Base-by-base conservation (phyloP, 495 filamentous ascomycete species). In the Astrocystis sublimbata region DNA sequence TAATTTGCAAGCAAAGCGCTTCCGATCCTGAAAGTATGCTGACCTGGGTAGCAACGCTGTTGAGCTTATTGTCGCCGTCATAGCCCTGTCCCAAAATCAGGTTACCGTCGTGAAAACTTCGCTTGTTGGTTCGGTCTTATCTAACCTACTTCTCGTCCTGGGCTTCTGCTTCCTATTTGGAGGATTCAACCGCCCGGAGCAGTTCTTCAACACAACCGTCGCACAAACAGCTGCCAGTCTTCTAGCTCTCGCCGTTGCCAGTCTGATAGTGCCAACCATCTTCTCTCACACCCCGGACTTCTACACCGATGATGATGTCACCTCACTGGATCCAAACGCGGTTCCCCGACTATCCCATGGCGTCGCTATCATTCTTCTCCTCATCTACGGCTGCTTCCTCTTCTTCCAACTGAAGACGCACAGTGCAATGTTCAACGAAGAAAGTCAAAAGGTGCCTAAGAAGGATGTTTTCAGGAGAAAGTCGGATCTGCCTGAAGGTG, bases 141-240 rank as follows among this genome's bases (percentile, higher is more conserved):
- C 92, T 17, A 97, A 97, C 71, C 75, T 97, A 52, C 87, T 97
- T 5, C 82, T 97, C 19, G 93, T 97, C 36, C 79, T 97, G 78
- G 93, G 93, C 17, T 93, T 94, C 88, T 92, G 88, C 71, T 97
- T 97, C 81, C 92, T 96, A 76, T 89, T 89, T 52, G 92, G 93
- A 31, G 93, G 93, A 30, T 72, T 94, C 49, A 86, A 88, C 50
- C 86, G 93, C 21, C 63, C 83, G 31, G 89, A 96, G 68, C 93
- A 97, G 65, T 87, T 85, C 71, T 97, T 97, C 83, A 97, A 97
- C 76, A 85, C 90, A 2, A 90, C 89, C 2, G 92, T 97, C n/a
- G 93, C 93, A 1, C 92, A 96, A 71, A 97, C 93, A 0, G 92
- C 93, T 1, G 86, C 92, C 28, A 90, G 86, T 75, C 74, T 97